Base-by-base conservation (phyloP, 352 stramenopile genomes). In the Phytophthora foliorum region DNA sequence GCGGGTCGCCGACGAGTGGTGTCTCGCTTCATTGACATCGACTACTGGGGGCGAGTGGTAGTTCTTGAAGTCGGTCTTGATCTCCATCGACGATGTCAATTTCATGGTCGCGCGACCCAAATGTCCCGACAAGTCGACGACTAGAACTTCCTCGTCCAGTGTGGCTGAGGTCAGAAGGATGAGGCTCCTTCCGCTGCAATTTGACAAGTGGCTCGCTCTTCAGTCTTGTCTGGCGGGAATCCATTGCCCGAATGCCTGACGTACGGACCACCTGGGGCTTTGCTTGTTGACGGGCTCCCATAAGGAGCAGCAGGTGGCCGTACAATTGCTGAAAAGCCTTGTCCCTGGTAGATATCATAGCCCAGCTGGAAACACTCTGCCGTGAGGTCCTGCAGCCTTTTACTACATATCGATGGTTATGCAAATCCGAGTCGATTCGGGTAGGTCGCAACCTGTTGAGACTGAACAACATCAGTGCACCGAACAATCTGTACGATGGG, bases 61-160 rank as follows among this genome's bases (percentile, higher is more conserved):
- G 53, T 59, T 63, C 11, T 63, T 63, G 19, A 69, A 72, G 14
- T 71, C 63, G 38, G 63, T 36, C 27, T 60, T 72, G 21, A 60
- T 7, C 3, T 76, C 63, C 42, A 69, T 57, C 13, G 63, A 48
- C 2, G 63, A 67, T 6, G 39, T 69, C 3, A 69, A 32, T 13
- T 69, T 60, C 36, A 67, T 61, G 9, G 54, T 68, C 2, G 31
- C 56, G n/a, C 63, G 63, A 57, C 56, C 24, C 2, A 75, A 9
- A 44, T 58, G 41, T 63, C 56, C 68, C 36, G 49, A 44, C 36
- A 72, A 60, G 41, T 68, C 54, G 53, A 70, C 41, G 13, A 75
- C 38, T 32, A 42, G 52, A 41, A 75, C 55, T 13, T 72, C 62
- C 25, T 75, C 29, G 29, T 32, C 56, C 59, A 69, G 41, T 25